Base-by-base conservation (phyloP, 257 asterid genomes). In the Mitragyna speciosa region DNA sequence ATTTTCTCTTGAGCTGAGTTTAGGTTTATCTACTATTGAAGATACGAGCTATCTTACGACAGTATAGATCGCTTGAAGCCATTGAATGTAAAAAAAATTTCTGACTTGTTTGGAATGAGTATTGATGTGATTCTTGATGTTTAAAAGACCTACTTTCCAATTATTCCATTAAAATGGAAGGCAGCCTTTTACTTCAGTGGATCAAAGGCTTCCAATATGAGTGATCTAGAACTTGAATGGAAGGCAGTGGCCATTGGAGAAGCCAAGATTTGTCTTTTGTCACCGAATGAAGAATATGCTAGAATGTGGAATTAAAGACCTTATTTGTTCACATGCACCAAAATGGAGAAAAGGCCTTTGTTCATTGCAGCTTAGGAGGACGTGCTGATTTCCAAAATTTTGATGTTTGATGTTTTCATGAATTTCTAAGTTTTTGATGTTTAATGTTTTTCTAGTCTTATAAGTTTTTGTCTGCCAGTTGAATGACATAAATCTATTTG, bases 41-140 rank as follows among this genome's bases (percentile, higher is more conserved):
- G 36, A 16, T 54, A 30, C 26, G 58, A 7, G 61, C n/a, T 61
- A 51, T 49, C 11, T 48, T 61, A 73, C 48, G 61, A 6, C 63
- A 65, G 85, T 82, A 77, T 82, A 41, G 82, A 73, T 45, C 56
- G 30, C 43, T 75, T 63, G 20, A 76, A 58, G n/a, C 56, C 82
- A 72, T 47, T 72, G 51, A 79, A 75, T 78, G 85, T 70, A 73
- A n/a, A n/a, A n/a, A n/a, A n/a, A 56, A 65, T 78, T 31, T 67
- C 36, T 78, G 72, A 65, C 82, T 54, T 82, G 31, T n/a, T 16
- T 36, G 39, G 48, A 51, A 15, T 33, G 72, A 58, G 49, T 80
- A 49, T 48, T 26, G 39, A 12, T 33, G 70, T 64, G 28, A 5
- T 73, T 78, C 76, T 82, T 82, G 56, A 73, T 72, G 52, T 26